These are phyloP conservation scores for barley (Hordeum vulgare) DNA, from an alignment of 176 grass and related monocot genomes.

Conservation along the genomic window DNA sequence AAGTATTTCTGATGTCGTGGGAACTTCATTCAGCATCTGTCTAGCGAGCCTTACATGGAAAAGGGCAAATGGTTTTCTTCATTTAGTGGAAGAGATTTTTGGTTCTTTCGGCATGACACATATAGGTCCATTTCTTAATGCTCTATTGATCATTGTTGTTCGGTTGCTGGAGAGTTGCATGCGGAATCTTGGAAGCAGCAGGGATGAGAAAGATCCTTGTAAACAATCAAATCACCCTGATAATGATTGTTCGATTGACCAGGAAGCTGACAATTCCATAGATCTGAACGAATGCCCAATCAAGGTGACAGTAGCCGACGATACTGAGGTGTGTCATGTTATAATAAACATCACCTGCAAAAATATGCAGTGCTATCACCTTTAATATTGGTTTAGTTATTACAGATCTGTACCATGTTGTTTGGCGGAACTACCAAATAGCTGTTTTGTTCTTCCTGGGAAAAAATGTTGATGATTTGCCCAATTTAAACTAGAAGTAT, in stretches of 20 bases:
- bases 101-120: constrained; percentile 68
- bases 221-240: constrained; percentile 26
- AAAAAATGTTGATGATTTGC: background rate
- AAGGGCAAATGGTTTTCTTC: constrained; percentile 75
- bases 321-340: constrained; percentile 31
- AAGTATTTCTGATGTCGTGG: constrained; percentile 43
- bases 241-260: background rate
- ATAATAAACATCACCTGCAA: constrained; percentile 1
- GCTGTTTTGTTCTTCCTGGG: background rate
- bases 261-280: constrained; percentile 30
- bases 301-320: constrained; percentile 2
- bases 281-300: constrained; percentile 19
- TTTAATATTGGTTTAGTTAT: constrained; percentile 3
- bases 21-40: constrained; percentile 40
- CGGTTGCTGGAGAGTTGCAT: constrained; percentile 71
- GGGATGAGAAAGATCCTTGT: constrained; percentile 2
- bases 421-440: constrained; percentile 6
- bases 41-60: constrained; percentile 64
- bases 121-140: constrained; percentile 63
- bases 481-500: constrained; percentile 4
- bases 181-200: constrained; percentile 28
- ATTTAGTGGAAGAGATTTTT: constrained; percentile 81
- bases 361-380: background rate
- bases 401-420: background rate
- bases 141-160: constrained; percentile 71